phyloP scores from a whole-genome alignment of 495 filamentous ascomycete genomes.

The Lophiostoma macrostomum region DNA sequence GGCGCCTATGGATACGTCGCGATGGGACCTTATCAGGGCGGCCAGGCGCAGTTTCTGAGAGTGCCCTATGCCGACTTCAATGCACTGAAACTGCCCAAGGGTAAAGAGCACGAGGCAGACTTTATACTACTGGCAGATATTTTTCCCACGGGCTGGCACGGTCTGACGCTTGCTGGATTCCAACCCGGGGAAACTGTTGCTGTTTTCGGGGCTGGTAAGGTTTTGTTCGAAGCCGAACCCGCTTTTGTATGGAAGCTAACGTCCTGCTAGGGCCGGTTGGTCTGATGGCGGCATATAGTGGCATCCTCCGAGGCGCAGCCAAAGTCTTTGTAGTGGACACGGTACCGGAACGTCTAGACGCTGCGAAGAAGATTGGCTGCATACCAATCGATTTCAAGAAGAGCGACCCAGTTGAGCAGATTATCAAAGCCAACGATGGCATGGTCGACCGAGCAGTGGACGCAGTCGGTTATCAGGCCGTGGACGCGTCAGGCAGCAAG shows the following conservation, averaged over 20 bases:
- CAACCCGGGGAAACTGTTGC: constrained; percentile 54
- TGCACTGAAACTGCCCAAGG: constrained; percentile 45
- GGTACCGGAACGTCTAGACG: constrained; percentile 50
- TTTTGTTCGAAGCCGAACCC: not conserved
- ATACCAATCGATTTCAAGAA: constrained; percentile 42
- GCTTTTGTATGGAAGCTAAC: too few relatives aligned
- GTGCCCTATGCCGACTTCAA: constrained; percentile 61
- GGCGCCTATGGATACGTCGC: constrained; percentile 61
- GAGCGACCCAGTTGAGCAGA: constrained; percentile 43
- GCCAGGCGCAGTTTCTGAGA: constrained; percentile 52
- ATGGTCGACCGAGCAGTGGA: constrained; percentile 49
- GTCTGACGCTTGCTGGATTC: constrained; percentile 54
- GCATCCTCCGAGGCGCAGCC: constrained; percentile 51
- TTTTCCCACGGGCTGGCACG: constrained; percentile 62
- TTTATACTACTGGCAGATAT: constrained; percentile 49
- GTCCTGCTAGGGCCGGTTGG: constrained; percentile 46
- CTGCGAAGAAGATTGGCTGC: constrained; percentile 53
- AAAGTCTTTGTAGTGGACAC: constrained; percentile 55
- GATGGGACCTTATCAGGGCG: constrained; percentile 58
- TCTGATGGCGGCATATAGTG: constrained; percentile 58
- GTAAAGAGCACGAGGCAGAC: constrained; percentile 40
- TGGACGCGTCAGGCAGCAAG: constrained; percentile 33
- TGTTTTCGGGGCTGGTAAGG: constrained; percentile 43
- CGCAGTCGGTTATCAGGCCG: constrained; percentile 26
- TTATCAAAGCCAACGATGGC: constrained; percentile 42